Percentiles rank a stretch among this genome's conserved stretches.
Conservation (phyloP, 1,139 yeast genomes). For the Candida sp. region DNA sequence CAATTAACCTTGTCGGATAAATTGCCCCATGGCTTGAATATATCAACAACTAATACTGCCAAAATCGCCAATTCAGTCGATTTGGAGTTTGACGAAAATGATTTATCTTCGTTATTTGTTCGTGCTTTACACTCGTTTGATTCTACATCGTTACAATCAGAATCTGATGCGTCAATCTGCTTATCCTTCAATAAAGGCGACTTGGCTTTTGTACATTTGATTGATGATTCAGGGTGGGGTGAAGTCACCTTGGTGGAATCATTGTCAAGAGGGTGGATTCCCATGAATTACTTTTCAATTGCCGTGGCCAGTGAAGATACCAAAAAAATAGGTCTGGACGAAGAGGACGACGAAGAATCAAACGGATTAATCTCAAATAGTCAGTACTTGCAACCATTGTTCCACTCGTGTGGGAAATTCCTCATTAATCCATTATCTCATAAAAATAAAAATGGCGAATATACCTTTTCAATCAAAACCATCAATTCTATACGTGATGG, state of each 20-base stretch:
- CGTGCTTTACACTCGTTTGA: slow-evolving; percentile 80
- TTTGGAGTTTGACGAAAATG: slow-evolving; percentile 26
- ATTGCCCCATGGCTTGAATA: slow-evolving; percentile 16
- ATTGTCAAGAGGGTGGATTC: slow-evolving; percentile 92
- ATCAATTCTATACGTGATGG: slow-evolving; percentile 70
- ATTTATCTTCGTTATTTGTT: slow-evolving; percentile 45
- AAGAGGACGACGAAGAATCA: slow-evolving; percentile 16
- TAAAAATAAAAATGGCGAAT: slow-evolving; percentile 33
- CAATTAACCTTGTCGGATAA: slow-evolving; percentile 6
- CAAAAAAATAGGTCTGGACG: slow-evolving; percentile 7
- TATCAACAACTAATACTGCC: slow-evolving; percentile 4
- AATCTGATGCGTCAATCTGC: slow-evolving; percentile 74
- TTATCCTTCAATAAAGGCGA: slow-evolving; percentile 79
- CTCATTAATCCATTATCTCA: slow-evolving; percentile 65
- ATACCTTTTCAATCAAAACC: slow-evolving; percentile 43
- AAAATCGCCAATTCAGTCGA: not conserved
- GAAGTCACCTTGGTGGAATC: slow-evolving; percentile 79
- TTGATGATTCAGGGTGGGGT: slow-evolving; percentile 97
- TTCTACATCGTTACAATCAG: slow-evolving; percentile 60
- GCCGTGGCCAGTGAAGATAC: slow-evolving; percentile 44
- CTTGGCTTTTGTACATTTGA: slow-evolving; percentile 80
- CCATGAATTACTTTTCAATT: slow-evolving; percentile 80
- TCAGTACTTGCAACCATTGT: slow-evolving; percentile 55
- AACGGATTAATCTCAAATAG: slow-evolving; percentile 30
- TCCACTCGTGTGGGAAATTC: slow-evolving; percentile 75